These are phyloP conservation scores for Ceratocystis eucalypticola DNA, from an alignment of 2,329 filamentous ascomycete species.

Conservation along the genomic window DNA sequence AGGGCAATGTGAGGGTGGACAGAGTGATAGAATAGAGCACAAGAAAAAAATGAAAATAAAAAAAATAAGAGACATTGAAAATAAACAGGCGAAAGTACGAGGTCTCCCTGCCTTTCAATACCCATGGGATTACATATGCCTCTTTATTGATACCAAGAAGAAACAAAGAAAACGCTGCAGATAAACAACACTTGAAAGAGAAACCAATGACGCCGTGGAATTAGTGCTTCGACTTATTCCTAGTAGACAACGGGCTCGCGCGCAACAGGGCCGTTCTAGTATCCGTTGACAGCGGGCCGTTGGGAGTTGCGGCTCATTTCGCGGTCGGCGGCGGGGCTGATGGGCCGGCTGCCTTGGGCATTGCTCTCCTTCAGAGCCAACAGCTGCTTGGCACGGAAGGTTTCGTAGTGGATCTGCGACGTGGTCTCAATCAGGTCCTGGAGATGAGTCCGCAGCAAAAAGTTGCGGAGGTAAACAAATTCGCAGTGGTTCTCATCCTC, in stretches of 20 bases:
- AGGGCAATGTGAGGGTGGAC: neutral
- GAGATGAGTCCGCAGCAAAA: conserved; percentile 93
- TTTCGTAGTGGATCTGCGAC: conserved; percentile 99
- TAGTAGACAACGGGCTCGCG: conserved; percentile 11
- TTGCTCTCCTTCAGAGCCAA: conserved; percentile 96
- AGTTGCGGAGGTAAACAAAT: conserved; percentile 96
- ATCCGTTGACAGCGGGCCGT: conserved; percentile 97
- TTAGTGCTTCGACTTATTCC: neutral
- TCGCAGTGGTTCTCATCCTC: conserved; percentile 99
- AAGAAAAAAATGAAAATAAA: conserved; percentile 28
- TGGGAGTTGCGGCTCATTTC: conserved; percentile 95
- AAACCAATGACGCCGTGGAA: conserved; percentile 12
- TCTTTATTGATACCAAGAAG: conserved; percentile 15
- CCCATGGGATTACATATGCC: conserved; percentile 1
- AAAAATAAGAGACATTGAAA: conserved; percentile 20
- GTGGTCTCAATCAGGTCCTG: conserved; percentile 99
- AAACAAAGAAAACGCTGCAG: conserved; percentile 17
- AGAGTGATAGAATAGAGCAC: conserved; percentile 25
- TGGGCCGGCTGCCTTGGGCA: conserved; percentile 74
- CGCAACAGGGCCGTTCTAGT: conserved; percentile 41
- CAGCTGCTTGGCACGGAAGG: conserved; percentile 98
- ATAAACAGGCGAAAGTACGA: conserved; percentile 1
- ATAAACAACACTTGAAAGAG: conserved; percentile 19
- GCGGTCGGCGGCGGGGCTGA: conserved; percentile 85
- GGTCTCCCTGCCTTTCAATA: neutral